Conservation (phyloP, 108 stramenopile genomes). For the Cylindrotheca fusiformis region DNA sequence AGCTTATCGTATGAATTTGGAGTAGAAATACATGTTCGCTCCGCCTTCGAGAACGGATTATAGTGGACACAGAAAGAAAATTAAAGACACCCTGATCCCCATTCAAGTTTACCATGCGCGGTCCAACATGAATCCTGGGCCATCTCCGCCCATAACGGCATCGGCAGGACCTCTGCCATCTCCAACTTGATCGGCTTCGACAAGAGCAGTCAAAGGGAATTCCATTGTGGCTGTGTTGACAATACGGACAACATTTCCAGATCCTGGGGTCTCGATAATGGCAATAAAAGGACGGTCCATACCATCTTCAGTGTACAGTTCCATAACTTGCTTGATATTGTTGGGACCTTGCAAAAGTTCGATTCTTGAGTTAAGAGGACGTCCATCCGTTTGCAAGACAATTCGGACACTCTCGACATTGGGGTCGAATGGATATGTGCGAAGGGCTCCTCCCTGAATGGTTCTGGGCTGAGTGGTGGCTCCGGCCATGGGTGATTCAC, state of each 20-base stretch:
- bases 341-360: conserved; percentile 84
- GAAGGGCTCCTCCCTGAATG: conserved; percentile 79
- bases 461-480: conserved; percentile 39
- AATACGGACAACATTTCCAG: conserved; percentile 81
- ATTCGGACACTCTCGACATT: conserved; percentile 66
- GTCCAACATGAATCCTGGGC: conserved; percentile 5
- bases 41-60: neutral
- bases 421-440: conserved; percentile 74
- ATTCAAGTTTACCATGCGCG: neutral
- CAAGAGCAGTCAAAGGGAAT: conserved; percentile 72
- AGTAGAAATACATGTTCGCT: neutral
- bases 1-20: neutral
- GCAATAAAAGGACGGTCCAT: conserved; percentile 79
- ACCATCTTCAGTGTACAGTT: conserved; percentile 84
- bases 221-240: conserved; percentile 85
- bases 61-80: neutral
- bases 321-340: conserved; percentile 87
- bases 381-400: conserved; percentile 76
- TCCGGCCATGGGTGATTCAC: conserved; percentile 43
- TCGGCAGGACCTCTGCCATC: conserved; percentile 12
- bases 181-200: conserved; percentile 58
- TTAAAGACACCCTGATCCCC: neutral
- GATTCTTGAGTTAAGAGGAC: conserved; percentile 81
- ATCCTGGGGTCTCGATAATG: conserved; percentile 78
- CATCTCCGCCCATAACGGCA: conserved; percentile 15